A percentile compares a stretch with the other conserved stretches of the same genome.
phyloP scores from a whole-genome alignment of 257 asterid species.

The Ligustrum vulgare region DNA sequence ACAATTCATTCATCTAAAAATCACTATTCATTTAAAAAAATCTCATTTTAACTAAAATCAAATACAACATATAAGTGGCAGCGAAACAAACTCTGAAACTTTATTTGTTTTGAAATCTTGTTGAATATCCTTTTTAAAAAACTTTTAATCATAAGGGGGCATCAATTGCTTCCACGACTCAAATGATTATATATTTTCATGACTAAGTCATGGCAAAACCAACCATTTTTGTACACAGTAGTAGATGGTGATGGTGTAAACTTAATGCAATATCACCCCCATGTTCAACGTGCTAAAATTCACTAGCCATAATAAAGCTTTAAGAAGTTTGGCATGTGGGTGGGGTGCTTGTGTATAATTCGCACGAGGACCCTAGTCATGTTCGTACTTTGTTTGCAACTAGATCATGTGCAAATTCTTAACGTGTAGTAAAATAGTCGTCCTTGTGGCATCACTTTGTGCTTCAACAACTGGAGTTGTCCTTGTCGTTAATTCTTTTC shows the following conservation, averaged over 20 bases:
- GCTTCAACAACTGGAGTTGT: not conserved
- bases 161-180: conserved; percentile 28
- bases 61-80: not conserved
- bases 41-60: too few species aligned
- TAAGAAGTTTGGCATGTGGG: conserved; percentile 29
- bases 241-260: conserved; percentile 8
- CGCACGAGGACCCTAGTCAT: conserved; percentile 13
- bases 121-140: not conserved
- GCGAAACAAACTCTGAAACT: not conserved
- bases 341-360: conserved; percentile 29
- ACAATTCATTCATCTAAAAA: too few species aligned
- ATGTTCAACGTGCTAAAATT: conserved; percentile 34
- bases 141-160: not conserved
- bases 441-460: not conserved
- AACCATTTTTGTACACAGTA: not conserved
- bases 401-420: conserved; percentile 2
- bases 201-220: conserved; percentile 13
- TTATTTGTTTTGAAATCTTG: not conserved
- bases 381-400: conserved; percentile 1
- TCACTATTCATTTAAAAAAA: too few species aligned
- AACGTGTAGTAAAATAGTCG: not conserved
- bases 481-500: not conserved
- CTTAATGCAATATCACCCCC: conserved; percentile 5
- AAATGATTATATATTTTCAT: conserved; percentile 3
- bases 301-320: conserved; percentile 7